These are phyloP conservation scores for Suillus cothurnatus DNA, from an alignment of 768 basidiomycete species.

Conservation along the genomic window DNA sequence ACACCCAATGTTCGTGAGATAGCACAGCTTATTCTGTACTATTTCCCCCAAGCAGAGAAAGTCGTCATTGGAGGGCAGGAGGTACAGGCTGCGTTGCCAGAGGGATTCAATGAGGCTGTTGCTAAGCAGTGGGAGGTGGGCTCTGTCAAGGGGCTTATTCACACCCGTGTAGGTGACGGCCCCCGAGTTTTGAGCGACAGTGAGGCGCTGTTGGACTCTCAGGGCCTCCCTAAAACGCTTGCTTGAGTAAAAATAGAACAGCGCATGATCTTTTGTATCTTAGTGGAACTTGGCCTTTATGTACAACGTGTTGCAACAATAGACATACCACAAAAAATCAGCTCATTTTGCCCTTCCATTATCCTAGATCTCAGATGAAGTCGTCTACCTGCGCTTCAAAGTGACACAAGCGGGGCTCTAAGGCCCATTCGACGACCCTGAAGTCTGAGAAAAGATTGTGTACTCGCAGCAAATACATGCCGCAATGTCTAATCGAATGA, in stretches of 20 bases:
- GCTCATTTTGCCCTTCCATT: background rate
- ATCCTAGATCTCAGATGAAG: background rate
- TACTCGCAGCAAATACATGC: background rate
- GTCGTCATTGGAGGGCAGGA: slow-evolving; percentile 51
- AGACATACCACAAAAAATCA: background rate
- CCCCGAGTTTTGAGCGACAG: slow-evolving; percentile 67
- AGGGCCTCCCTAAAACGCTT: slow-evolving; percentile 69
- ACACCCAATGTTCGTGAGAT: slow-evolving; percentile 79
- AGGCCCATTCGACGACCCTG: background rate
- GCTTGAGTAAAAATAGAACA: slow-evolving; percentile 24
- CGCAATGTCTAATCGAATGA: background rate
- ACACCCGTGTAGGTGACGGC: slow-evolving; percentile 91
- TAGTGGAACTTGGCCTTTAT: background rate
- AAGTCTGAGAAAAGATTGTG: background rate
- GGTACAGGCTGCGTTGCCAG: slow-evolving; percentile 52
- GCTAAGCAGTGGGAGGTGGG: slow-evolving; percentile 73
- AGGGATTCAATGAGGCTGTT: slow-evolving; percentile 80
- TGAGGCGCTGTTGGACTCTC: slow-evolving; percentile 64
- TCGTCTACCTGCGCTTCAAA: background rate
- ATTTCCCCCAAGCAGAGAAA: slow-evolving; percentile 76
- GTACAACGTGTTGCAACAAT: background rate
- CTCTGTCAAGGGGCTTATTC: slow-evolving; percentile 87
- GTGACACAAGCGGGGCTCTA: background rate
- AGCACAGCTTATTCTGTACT: slow-evolving; percentile 70
- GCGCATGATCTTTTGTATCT: background rate